These are phyloP conservation scores for Tephrocybe sp. DNA, from an alignment of 768 basidiomycete genomes.

Conservation along the genomic window DNA sequence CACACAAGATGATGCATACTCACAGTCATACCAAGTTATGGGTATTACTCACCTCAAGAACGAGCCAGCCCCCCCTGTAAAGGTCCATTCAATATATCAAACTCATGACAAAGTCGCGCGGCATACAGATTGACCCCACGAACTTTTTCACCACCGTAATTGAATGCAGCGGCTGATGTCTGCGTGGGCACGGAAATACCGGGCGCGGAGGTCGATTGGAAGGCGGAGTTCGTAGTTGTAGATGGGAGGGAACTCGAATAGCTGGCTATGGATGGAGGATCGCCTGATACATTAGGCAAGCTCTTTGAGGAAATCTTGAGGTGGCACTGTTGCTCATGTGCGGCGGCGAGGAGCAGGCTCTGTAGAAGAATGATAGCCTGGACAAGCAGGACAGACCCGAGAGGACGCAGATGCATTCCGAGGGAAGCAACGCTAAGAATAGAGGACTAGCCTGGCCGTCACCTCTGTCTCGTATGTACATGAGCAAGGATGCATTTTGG, in stretches of 20 bases:
- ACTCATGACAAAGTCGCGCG: not conserved
- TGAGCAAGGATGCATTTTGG: too few relatives aligned
- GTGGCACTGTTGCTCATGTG: constrained; percentile 36
- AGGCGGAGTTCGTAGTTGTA: constrained; percentile 8
- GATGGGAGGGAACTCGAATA: constrained; percentile 7
- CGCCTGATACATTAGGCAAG: not conserved
- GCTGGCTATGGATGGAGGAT: constrained; percentile 2
- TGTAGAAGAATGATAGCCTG: constrained; percentile 15
- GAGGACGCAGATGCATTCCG: constrained; percentile 16
- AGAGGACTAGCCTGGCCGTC: too few relatives aligned
- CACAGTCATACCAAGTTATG: not conserved
- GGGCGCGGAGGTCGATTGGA: not conserved
- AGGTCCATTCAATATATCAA: constrained; percentile 3
- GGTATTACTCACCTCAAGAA: constrained; percentile 52
- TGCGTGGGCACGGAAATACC: constrained; percentile 12
- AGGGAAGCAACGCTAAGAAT: too few relatives aligned
- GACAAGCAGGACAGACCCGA: constrained; percentile 23
- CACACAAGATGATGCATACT: not conserved
- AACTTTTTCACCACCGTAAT: constrained; percentile 44
- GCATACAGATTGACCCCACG: constrained; percentile 66
- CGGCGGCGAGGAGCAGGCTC: constrained; percentile 17
- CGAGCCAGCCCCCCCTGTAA: constrained; percentile 61
- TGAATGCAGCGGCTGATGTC: constrained; percentile 34
- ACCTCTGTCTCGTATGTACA: too few relatives aligned
- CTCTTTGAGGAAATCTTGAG: constrained; percentile 6